Base-by-base conservation (phyloP, 306 rosid species). In the Rosa rugosa region DNA sequence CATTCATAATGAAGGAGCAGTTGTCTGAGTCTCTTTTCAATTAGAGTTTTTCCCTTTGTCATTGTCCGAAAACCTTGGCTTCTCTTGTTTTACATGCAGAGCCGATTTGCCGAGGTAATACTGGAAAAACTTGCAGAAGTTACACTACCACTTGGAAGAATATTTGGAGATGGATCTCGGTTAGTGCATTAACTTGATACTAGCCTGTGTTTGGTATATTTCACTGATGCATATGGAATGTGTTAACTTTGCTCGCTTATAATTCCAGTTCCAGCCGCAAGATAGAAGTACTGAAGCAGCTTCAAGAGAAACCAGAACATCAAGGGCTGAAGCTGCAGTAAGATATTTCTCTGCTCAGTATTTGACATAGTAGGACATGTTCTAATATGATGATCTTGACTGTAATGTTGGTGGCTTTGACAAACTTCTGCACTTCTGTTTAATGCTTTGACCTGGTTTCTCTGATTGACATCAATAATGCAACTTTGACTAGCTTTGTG, bases 101-200 rank as follows among this genome's bases (percentile, higher is more conserved):
- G 90, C 84, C 93, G 98, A 69, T 89, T 94, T 67, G 97, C 92
- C 7, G 92, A 92, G 74, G 94, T 91, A 83, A 88, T 94, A 77
- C 84, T 88, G 69, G 85, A 71, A 77, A 91, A 94, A 85, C 97
- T 92, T 80, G 97, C 92, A 9, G 98, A 97, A 67, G 88, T 94
- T 25, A 84, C 84, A 51, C 62, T 90, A 65, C 94, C 92, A n/a
- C 91, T 91, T 31, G 94, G 92, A 79, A 92, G 90, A 88, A 84
- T 94, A 71, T 90, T 75, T 81, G 97, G 94, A 75, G 85, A 92
- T 50, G 97, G 98, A 82, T 83, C 90, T 41, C 97, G 97, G 97
- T 94, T 20, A 79, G 97, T 80, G 34, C 8, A 49, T 44, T 65
- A 36, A 76, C 20, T 16, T 23, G 31, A 8, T 62, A 49, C 5